phyloP scores from a whole-genome alignment of 495 filamentous ascomycete species.

The Trichoderma reesei region DNA sequence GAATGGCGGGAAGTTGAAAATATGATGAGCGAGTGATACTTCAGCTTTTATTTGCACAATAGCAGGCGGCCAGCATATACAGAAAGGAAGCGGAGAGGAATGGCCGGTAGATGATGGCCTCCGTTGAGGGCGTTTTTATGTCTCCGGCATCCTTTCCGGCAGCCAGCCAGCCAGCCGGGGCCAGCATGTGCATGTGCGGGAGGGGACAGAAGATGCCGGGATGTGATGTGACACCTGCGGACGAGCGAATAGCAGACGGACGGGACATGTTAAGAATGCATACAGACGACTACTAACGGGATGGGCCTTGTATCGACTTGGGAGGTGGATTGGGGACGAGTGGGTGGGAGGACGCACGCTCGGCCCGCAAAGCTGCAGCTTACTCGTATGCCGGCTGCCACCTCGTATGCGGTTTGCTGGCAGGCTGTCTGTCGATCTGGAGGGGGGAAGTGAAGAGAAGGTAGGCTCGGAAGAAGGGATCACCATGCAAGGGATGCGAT shows the following conservation, averaged over 20 bases:
- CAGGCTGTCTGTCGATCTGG: background rate
- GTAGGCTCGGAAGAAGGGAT: background rate
- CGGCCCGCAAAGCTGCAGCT: background rate
- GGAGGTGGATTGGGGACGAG: background rate
- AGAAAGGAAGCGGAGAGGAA: background rate
- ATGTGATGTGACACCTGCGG: background rate
- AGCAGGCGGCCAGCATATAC: background rate
- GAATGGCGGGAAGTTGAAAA: background rate
- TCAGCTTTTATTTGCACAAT: background rate
- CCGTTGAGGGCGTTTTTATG: background rate
- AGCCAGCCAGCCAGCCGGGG: background rate
- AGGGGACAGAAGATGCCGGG: background rate
- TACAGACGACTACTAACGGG: background rate
- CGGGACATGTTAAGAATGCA: background rate
- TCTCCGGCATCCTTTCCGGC: background rate
- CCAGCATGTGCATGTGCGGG: background rate
- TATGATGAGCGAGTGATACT: background rate
- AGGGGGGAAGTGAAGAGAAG: background rate
- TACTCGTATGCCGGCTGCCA: background rate
- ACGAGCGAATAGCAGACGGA: background rate
- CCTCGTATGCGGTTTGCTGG: conserved; percentile 2
- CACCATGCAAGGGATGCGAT: background rate
- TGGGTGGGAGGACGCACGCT: background rate
- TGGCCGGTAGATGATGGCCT: background rate
- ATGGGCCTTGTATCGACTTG: background rate